Evolutionary conservation across 495 filamentous ascomycete species (phyloP), one percentile per base, ranked within the genome.

Genomic region (Entonaema liquescens): DNA sequence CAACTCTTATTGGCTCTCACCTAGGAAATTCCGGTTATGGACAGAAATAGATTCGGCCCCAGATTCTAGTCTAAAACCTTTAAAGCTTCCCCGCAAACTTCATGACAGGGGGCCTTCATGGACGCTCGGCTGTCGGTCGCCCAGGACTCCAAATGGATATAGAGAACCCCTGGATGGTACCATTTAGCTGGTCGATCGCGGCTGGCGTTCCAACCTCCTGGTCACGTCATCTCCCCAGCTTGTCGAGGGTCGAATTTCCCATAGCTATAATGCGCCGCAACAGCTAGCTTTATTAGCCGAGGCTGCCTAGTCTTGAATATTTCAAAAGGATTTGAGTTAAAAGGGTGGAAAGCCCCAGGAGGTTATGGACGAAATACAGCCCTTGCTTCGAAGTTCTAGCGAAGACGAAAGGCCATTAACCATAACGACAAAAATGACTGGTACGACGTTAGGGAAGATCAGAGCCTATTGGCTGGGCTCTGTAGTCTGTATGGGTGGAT

Each of bases 381-480:
- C 63, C 28, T 59, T 68, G 21, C 71, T 72, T 56, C 54, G 12
- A 47, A 59, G 33, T 28, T 56, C 12, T 47, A 78, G 74, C 56
- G 79, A 79, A 56, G 77, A 73, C 55, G 81, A 80, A 44, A 76
- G 74, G 42, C 61, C 72, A 54, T 66, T 72, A 62, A 59, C 76
- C 5, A 74, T 77, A 13, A 77, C 72, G 33, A 80, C 77, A 31
- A 79, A 59, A 26, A 78, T 78, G 77, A 84, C 75, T 33, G 59
- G 28, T 29, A 53, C 62, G 23, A 74, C 49, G 25, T 76, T 72
- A 62, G 82, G 65, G 70, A 80, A 70, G 72, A 74, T 83, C 40
- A 80, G 86, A 53, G 84, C 84, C 12, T 89, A 87, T 72, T 88
- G 82, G 81, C 79, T 89, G 7, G 84, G 84, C 13, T 74, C 77